phyloP scores from a whole-genome alignment of 2,329 filamentous ascomycete species.

The Lasiodiplodia theobromae region DNA sequence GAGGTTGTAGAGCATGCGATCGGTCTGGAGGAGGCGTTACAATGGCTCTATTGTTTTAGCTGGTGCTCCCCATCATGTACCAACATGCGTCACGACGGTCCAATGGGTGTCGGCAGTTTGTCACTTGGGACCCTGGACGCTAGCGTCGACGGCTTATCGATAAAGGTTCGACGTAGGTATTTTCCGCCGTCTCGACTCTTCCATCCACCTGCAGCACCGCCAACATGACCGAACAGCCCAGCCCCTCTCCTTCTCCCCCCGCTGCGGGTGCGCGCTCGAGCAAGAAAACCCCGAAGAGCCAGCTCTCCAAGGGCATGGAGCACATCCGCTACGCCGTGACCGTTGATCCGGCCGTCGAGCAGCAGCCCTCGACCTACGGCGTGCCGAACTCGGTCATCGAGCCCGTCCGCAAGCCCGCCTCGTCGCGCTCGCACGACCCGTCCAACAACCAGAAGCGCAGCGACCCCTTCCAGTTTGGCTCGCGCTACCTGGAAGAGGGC shows the following conservation, averaged over 20 bases:
- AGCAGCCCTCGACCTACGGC: constrained; percentile 51
- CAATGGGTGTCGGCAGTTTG: constrained; percentile 15
- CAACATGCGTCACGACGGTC: constrained; percentile 15
- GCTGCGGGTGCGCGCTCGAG: neutral
- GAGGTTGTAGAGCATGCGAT: constrained; percentile 4
- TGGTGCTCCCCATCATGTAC: constrained; percentile 23
- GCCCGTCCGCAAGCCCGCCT: constrained; percentile 53
- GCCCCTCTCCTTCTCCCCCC: neutral
- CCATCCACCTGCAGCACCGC: neutral
- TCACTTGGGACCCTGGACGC: neutral
- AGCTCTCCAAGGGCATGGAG: constrained; percentile 60
- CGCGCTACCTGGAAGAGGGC: constrained; percentile 79
- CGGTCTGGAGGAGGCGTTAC: neutral
- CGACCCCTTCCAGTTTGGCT: constrained; percentile 96
- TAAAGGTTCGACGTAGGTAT: constrained; percentile 15
- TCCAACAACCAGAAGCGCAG: constrained; percentile 81
- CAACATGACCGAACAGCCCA: constrained; percentile 11
- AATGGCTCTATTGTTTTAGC: neutral
- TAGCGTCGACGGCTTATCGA: constrained; percentile 11
- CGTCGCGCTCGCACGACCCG: constrained; percentile 73
- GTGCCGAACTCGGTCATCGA: constrained; percentile 52
- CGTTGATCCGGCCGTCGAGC: constrained; percentile 42
- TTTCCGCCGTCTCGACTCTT: neutral
- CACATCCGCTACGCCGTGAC: constrained; percentile 60
- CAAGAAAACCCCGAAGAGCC: constrained; percentile 44